phyloP scores from a whole-genome alignment of 2,329 filamentous ascomycete species.

The Verticillium tricorpus region DNA sequence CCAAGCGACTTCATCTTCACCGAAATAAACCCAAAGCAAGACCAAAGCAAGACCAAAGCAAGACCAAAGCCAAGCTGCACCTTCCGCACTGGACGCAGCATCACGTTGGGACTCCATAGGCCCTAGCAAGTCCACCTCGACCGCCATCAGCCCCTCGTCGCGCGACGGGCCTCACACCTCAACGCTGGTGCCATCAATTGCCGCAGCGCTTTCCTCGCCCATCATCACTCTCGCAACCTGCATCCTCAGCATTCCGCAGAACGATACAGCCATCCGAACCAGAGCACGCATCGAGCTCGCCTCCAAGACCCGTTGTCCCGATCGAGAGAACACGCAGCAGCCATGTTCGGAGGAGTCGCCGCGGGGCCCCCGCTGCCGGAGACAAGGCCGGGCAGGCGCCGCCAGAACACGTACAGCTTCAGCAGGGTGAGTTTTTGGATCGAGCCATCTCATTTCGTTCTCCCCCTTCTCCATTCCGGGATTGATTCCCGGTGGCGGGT shows the following conservation, averaged over 20 bases:
- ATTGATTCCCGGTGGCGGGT: background rate
- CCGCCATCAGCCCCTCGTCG: background rate
- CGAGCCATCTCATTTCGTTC: background rate
- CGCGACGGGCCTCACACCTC: background rate
- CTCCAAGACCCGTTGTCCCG: background rate
- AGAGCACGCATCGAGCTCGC: background rate
- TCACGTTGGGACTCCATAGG: background rate
- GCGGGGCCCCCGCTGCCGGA: conserved; percentile 27
- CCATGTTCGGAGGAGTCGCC: conserved; percentile 26
- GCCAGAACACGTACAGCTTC: conserved; percentile 34
- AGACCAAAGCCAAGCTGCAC: background rate
- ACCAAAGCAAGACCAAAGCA: background rate
- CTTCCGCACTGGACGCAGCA: background rate
- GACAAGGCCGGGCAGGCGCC: conserved; percentile 20
- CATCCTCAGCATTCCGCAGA: background rate
- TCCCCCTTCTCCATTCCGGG: background rate
- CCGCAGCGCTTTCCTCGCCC: background rate
- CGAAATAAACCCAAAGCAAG: background rate
- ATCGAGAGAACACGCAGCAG: background rate
- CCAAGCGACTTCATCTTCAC: too few relatives aligned
- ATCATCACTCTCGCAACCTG: background rate
- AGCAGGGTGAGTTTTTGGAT: conserved; percentile 27
- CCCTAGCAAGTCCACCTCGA: background rate
- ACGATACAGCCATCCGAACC: background rate
- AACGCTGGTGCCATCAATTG: background rate